These are phyloP conservation scores for Beauveria sp. DNA, from an alignment of 2,329 filamentous ascomycete genomes.

Conservation along the genomic window DNA sequence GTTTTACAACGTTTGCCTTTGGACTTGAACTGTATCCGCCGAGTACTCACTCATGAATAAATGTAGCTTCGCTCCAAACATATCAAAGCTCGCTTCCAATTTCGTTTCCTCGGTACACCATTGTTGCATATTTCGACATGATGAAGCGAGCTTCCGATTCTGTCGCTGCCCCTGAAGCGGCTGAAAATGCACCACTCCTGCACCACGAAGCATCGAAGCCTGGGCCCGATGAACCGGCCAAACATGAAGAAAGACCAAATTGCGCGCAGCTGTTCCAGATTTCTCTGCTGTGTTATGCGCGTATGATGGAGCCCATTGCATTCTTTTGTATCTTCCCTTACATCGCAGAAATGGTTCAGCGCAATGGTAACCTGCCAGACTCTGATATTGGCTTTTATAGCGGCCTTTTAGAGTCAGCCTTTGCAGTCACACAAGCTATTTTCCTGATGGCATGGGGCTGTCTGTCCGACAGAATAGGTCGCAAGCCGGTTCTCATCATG, in stretches of 20 bases:
- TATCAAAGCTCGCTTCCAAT: too few relatives aligned
- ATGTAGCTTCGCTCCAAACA: neutral
- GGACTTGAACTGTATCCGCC: neutral
- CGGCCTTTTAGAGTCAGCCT: conserved; percentile 66
- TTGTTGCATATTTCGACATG: neutral
- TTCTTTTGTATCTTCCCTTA: conserved; percentile 80
- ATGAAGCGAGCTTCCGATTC: neutral
- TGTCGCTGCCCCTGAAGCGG: neutral
- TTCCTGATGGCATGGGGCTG: conserved; percentile 70
- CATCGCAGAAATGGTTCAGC: conserved; percentile 67
- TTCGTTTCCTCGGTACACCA: neutral
- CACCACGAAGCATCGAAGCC: neutral
- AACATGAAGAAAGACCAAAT: neutral
- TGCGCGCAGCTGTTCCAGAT: conserved; percentile 37
- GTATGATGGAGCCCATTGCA: conserved; percentile 66
- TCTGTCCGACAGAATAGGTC: conserved; percentile 54
- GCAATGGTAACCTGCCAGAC: conserved; percentile 52
- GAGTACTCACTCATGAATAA: neutral
- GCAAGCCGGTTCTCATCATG: conserved; percentile 64
- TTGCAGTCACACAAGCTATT: conserved; percentile 68
- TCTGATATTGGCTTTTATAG: conserved; percentile 70
- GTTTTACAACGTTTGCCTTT: neutral
- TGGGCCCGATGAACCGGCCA: neutral
- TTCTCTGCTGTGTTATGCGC: conserved; percentile 62
- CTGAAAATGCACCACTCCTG: neutral